Conservation (phyloP, 164 flowering plant species). For the grape (Vitis vinifera) region DNA sequence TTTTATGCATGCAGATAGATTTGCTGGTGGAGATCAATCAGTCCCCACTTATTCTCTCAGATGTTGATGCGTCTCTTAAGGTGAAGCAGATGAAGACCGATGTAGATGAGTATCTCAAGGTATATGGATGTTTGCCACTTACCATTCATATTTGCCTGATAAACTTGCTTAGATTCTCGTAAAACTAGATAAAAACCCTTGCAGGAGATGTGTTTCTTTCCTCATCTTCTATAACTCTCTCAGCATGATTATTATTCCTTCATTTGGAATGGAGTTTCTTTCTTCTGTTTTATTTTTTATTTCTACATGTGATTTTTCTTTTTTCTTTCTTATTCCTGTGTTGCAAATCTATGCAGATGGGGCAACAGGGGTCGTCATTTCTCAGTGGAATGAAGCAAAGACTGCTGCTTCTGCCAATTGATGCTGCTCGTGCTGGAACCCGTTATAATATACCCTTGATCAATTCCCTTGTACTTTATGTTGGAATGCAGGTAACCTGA, state of each 20-base stretch:
- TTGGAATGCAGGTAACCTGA: conserved; percentile 86
- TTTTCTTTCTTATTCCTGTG: background rate
- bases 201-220: background rate
- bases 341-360: conserved; percentile 47
- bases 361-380: conserved; percentile 72
- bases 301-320: background rate
- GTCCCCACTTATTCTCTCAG: conserved; percentile 82
- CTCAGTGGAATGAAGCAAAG: conserved; percentile 79
- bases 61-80: conserved; percentile 89
- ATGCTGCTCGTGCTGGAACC: conserved; percentile 74
- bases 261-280: background rate
- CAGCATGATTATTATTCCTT: too few species aligned
- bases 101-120: conserved; percentile 94
- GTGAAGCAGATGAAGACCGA: conserved; percentile 85
- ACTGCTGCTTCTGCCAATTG: conserved; percentile 64
- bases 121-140: conserved; percentile 14
- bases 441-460: conserved; percentile 92
- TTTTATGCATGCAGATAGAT: conserved; percentile 64
- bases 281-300: background rate
- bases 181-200: background rate
- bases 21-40: conserved; percentile 82
- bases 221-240: too few species aligned
- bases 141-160: background rate
- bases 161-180: background rate
- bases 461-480: conserved; percentile 95